phyloP scores from a whole-genome alignment of 495 filamentous ascomycete species.

The Glonium stellatum region DNA sequence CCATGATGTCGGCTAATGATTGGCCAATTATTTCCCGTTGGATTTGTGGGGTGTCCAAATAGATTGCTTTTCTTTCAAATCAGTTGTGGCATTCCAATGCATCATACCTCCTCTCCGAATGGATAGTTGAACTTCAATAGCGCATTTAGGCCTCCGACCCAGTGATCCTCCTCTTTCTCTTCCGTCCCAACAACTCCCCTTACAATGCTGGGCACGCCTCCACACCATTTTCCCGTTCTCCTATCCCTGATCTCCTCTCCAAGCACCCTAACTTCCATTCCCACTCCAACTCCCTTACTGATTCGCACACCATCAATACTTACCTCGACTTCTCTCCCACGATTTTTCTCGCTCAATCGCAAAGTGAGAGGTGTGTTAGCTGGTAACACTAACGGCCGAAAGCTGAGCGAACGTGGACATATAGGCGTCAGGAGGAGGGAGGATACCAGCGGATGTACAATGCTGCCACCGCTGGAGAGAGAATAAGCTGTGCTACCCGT shows the following conservation, averaged over 20 bases:
- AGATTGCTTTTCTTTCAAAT: too few species aligned
- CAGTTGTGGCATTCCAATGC: too few species aligned
- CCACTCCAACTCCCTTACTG: conserved; percentile 59
- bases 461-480: conserved; percentile 84
- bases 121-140: conserved; percentile 96
- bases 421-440: conserved; percentile 87
- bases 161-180: conserved; percentile 62
- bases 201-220: conserved; percentile 67
- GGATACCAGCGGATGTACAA: conserved; percentile 86
- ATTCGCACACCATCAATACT: conserved; percentile 80
- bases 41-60: too few species aligned
- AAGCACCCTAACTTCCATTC: conserved; percentile 82
- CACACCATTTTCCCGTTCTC: conserved; percentile 45
- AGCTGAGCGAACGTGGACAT: conserved; percentile 84
- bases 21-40: too few species aligned
- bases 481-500: conserved; percentile 94
- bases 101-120: conserved; percentile 64
- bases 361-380: conserved; percentile 77
- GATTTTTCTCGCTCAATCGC: conserved; percentile 71
- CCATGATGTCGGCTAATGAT: too few species aligned
- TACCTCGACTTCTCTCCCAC: conserved; percentile 77
- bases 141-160: conserved; percentile 93
- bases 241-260: conserved; percentile 64
- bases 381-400: conserved; percentile 84
- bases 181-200: conserved; percentile 36